Evolutionary conservation across 2,329 filamentous ascomycete species (phyloP).

Genomic region (Colletotrichum noveboracense): DNA sequence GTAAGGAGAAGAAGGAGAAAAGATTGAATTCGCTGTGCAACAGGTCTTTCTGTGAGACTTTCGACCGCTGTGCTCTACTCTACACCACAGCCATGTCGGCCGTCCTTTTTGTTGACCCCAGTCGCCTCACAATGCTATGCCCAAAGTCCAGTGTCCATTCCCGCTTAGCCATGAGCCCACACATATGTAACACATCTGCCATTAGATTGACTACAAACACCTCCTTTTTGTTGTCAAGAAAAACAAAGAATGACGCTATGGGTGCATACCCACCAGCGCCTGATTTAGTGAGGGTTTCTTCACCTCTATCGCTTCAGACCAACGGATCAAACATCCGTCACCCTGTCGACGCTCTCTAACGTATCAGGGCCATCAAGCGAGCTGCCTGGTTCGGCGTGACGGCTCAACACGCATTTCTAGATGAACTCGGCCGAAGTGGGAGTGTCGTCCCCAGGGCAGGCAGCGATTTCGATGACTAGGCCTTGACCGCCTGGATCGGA

Average conservation of each 20-base stretch:
- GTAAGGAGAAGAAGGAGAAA: neutral
- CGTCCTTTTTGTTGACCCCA: neutral
- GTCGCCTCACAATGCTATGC: slow-evolving; percentile 15
- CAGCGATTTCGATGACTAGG: slow-evolving; percentile 22
- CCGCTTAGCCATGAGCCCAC: slow-evolving; percentile 9
- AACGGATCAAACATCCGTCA: neutral
- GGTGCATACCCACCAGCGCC: neutral
- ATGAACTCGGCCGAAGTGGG: neutral
- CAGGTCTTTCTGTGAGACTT: neutral
- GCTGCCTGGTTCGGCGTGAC: neutral
- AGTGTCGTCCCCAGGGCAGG: neutral
- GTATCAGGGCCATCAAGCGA: neutral
- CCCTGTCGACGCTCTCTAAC: neutral
- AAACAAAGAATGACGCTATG: slow-evolving; percentile 3
- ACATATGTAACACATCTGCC: slow-evolving; percentile 5
- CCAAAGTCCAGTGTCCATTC: slow-evolving; percentile 10
- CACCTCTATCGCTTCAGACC: neutral
- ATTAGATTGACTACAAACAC: neutral
- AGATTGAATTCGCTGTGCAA: neutral
- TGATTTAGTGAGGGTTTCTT: neutral
- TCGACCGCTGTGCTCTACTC: neutral
- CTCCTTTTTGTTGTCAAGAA: neutral
- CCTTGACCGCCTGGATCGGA: slow-evolving; percentile 36
- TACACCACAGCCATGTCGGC: neutral
- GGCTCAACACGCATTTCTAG: neutral